Evolutionary conservation across 1,284 basidiomycete species (phyloP), one percentile per base, ranked within the genome.

Genomic region (Austropuccinia psidii): DNA sequence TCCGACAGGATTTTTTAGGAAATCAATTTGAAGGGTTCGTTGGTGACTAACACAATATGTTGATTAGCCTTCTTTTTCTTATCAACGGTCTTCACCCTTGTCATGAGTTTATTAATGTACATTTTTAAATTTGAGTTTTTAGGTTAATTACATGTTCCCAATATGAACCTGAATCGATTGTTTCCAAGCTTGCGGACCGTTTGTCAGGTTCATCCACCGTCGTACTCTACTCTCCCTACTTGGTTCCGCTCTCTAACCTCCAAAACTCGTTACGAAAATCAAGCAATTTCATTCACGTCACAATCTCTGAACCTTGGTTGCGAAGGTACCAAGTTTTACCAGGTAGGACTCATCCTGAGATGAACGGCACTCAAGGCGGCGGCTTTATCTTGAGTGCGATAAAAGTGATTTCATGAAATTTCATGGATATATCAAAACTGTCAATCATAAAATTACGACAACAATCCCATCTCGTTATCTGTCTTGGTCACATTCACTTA

Each of bases 261-360:
- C 62, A 66, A 52, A 66, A 45, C 27, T 29, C 29, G n/a, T 37
- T 66, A 19, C 49, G 52, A 39, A 43, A 47, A 33, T 47, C 27
- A 7, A 45, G 27, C 13, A 39, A 74, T 21, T 58, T 47, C 24
- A 15, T 75, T 45, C 33, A 70, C 21, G 52, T 70, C 33, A 70
- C 68, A 31, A 64, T 73, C 17, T 70, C 61, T 1, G 95, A 98
- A 82, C 86, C 88, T 11, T 98, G 91, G 89, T 82, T 93, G 61
- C 86, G 96, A 62, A 86, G 87, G 76, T 98, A 98, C 83, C 95
- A 98, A 81, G 89, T 94, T 11, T 84, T 99, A 21, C 95, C 95
- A 29, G 95, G 95, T 17, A 86, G 96, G 39, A 96, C 92, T 50
- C 96, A 99, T 83, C 96, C 96, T 0, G 88, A 87, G 77, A 98